phyloP scores from a whole-genome alignment of 345 rosid genomes.

The Eucalyptus paniculata region DNA sequence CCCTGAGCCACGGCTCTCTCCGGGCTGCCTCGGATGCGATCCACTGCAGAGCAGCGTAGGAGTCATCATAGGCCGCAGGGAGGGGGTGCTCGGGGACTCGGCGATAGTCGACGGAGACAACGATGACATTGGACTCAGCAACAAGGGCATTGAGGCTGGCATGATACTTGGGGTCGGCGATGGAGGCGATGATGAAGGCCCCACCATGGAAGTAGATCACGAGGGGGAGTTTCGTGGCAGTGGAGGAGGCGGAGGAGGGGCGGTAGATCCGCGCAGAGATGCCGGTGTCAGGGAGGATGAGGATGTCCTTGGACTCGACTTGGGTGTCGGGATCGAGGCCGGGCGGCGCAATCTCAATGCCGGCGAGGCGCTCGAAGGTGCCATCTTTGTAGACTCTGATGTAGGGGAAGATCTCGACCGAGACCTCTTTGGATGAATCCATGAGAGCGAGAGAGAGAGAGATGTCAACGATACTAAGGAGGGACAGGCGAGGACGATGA shows the following conservation, averaged over 20 bases:
- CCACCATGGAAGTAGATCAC: slow-evolving; percentile 80
- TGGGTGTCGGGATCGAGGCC: slow-evolving; percentile 43
- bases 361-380: slow-evolving; percentile 40
- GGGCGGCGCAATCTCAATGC: slow-evolving; percentile 35
- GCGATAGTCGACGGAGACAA: slow-evolving; percentile 58
- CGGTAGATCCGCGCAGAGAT: slow-evolving; percentile 48
- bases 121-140: slow-evolving; percentile 12
- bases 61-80: slow-evolving; percentile 55
- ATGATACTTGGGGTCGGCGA: slow-evolving; percentile 47
- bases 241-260: slow-evolving; percentile 9
- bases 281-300: slow-evolving; percentile 21
- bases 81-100: slow-evolving; percentile 67
- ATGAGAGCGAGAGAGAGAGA: neutral
- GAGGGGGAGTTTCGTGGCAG: slow-evolving; percentile 42
- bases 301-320: slow-evolving; percentile 53
- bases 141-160: slow-evolving; percentile 43
- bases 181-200: slow-evolving; percentile 44
- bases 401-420: slow-evolving; percentile 41
- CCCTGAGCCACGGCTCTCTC: slow-evolving; percentile 35
- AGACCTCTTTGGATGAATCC: slow-evolving; percentile 5
- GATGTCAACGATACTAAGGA: neutral
- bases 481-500: neutral
- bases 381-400: slow-evolving; percentile 45
- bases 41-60: slow-evolving; percentile 51
- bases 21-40: slow-evolving; percentile 4